Conservation (phyloP, 805 yeast genomes). For the Candida awuae region DNA sequence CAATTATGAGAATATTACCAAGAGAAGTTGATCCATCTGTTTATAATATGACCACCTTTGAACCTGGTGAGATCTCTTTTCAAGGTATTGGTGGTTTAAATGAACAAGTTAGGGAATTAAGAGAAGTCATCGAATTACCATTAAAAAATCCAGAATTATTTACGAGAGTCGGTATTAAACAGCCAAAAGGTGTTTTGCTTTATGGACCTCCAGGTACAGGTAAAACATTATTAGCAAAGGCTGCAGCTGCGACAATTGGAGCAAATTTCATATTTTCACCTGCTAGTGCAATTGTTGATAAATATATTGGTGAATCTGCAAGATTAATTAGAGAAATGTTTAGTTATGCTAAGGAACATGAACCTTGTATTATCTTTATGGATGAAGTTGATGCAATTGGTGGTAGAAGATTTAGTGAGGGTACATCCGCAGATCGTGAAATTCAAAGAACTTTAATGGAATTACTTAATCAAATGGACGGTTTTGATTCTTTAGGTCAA, state of each 20-base stretch:
- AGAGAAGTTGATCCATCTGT: constrained; percentile 98
- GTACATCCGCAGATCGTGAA: constrained; percentile 97
- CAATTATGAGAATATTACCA: constrained; percentile 95
- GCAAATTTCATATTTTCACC: constrained; percentile 98
- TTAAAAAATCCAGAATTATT: constrained; percentile 95
- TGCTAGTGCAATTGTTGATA: constrained; percentile 95
- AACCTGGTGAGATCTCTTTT: constrained; percentile 95
- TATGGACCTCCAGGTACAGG: constrained; percentile 99
- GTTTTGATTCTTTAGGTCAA: constrained; percentile 92
- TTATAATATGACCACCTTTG: constrained; percentile 95
- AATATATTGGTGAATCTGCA: constrained; percentile 96
- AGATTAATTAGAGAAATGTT: constrained; percentile 96
- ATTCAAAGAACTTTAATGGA: constrained; percentile 98
- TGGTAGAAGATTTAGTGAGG: constrained; percentile 95
- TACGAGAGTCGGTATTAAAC: constrained; percentile 91
- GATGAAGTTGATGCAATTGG: constrained; percentile 99
- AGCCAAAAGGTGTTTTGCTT: constrained; percentile 95
- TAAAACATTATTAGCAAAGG: constrained; percentile 90
- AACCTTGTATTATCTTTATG: constrained; percentile 96
- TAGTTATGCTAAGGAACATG: constrained; percentile 95
- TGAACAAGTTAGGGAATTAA: constrained; percentile 90
- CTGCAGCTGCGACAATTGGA: constrained; percentile 97
- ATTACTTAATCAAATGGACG: constrained; percentile 95
- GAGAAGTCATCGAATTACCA: constrained; percentile 97
- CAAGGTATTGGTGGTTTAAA: constrained; percentile 93